Evolutionary conservation across 108 stramenopile species (phyloP).

Genomic region (Cyclotella baltica): DNA sequence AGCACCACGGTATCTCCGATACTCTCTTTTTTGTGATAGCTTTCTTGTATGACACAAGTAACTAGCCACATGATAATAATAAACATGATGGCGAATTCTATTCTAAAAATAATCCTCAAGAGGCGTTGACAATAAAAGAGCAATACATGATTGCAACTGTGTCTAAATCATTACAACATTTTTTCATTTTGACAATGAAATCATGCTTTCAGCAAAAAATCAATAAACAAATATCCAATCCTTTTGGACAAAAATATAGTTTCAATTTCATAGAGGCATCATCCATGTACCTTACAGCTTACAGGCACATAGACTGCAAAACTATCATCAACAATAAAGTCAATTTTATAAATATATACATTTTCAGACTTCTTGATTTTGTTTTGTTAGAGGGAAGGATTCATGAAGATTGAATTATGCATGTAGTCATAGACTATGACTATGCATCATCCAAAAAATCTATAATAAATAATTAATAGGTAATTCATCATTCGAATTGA

Average conservation of each 20-base stretch:
- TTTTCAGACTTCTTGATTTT: neutral
- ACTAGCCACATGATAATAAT: conserved; percentile 23
- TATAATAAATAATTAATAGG: too few species aligned
- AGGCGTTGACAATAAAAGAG: neutral
- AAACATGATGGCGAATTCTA: conserved; percentile 10
- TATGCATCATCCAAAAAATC: neutral
- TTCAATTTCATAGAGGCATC: neutral
- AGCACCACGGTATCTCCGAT: neutral
- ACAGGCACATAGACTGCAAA: neutral
- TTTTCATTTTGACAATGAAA: neutral
- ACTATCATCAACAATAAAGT: neutral
- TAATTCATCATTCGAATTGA: too few species aligned
- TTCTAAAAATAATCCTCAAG: neutral
- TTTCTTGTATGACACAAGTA: conserved; percentile 7
- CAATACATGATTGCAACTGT: neutral
- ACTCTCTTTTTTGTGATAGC: neutral
- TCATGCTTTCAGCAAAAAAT: neutral
- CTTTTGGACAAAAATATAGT: neutral
- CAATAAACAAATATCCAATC: neutral
- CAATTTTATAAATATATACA: conserved; percentile 4
- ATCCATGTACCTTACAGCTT: neutral
- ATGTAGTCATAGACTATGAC: too few species aligned
- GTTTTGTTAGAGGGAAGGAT: neutral
- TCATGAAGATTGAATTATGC: neutral
- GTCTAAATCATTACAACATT: neutral